Conservation (phyloP, 1,284 basidiomycete species). For the Xerocomus amazonicus region DNA sequence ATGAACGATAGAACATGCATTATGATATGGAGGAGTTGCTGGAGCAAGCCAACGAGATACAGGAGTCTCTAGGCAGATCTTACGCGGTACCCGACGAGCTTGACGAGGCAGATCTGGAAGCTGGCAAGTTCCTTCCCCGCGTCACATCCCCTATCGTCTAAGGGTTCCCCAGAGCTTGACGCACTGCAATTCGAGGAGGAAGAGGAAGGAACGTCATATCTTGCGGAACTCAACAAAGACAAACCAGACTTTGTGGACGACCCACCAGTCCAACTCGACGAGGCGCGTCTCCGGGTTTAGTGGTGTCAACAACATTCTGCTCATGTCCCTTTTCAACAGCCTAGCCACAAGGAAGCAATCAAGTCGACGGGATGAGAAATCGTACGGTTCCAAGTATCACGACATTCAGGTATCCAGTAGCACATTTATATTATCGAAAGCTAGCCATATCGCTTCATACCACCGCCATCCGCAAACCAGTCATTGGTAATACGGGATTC, state of each 20-base stretch:
- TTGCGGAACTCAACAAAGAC: slow-evolving; percentile 78
- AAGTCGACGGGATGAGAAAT: slow-evolving; percentile 43
- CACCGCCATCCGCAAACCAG: slow-evolving; percentile 66
- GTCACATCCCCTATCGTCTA: slow-evolving; percentile 5
- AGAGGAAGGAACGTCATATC: slow-evolving; percentile 83
- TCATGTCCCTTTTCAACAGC: slow-evolving; percentile 18
- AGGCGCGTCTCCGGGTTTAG: slow-evolving; percentile 40
- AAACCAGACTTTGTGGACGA: slow-evolving; percentile 86
- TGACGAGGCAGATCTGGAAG: slow-evolving; percentile 96
- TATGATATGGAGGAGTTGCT: slow-evolving; percentile 98
- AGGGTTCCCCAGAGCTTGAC: slow-evolving; percentile 69
- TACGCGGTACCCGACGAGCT: slow-evolving; percentile 98
- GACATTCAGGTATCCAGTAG: neutral
- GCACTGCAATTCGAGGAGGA: slow-evolving; percentile 85
- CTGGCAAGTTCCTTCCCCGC: slow-evolving; percentile 56
- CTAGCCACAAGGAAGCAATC: slow-evolving; percentile 48
- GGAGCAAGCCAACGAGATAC: slow-evolving; percentile 97
- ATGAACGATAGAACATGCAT: slow-evolving; percentile 69
- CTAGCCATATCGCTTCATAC: slow-evolving; percentile 56
- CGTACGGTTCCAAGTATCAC: neutral
- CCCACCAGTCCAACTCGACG: slow-evolving; percentile 62
- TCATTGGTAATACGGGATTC: slow-evolving; percentile 61
- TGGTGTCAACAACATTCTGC: neutral
- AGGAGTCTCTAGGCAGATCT: slow-evolving; percentile 89
- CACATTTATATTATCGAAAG: neutral